Evolutionary conservation across 106 monocot species (phyloP).

Genomic region (Dioscorea alata): DNA sequence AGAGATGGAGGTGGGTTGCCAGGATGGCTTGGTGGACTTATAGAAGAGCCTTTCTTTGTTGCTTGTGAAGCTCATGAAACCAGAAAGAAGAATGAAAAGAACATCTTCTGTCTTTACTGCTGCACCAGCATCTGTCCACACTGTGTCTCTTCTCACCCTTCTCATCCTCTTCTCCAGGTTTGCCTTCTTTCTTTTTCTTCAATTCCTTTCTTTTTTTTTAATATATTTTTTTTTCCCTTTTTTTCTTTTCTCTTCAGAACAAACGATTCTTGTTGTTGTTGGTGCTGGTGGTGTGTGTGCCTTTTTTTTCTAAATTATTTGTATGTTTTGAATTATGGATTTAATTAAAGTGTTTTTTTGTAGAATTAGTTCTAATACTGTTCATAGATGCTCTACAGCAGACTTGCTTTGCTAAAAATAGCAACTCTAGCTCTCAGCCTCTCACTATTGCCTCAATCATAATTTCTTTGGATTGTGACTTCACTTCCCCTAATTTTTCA

Average conservation of each 20-base stretch:
- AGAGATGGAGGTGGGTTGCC: constrained; percentile 9
- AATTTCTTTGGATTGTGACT: neutral
- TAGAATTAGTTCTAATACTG: neutral
- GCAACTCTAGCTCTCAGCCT: neutral
- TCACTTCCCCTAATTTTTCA: neutral
- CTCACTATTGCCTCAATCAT: constrained; percentile 1
- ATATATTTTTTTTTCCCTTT: neutral
- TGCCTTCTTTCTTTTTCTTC: neutral
- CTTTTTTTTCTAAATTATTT: neutral
- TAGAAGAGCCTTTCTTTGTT: constrained; percentile 32
- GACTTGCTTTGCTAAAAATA: neutral
- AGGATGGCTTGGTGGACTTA: constrained; percentile 31
- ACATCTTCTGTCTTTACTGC: constrained; percentile 43
- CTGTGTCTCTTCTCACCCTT: constrained; percentile 26
- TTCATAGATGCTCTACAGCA: neutral
- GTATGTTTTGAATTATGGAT: too few relatives aligned
- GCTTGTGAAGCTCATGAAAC: constrained; percentile 22
- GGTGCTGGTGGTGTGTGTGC: too few relatives aligned
- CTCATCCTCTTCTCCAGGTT: constrained; percentile 37
- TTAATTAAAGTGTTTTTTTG: neutral
- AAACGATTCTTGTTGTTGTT: neutral
- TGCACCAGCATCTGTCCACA: constrained; percentile 44
- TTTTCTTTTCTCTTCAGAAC: neutral
- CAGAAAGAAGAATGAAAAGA: constrained; percentile 49
- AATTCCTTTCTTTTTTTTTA: neutral